A percentile compares a stretch with the other conserved stretches of the same genome.
phyloP scores from a whole-genome alignment of 345 rosid species.

The Noccaea caerulescens region DNA sequence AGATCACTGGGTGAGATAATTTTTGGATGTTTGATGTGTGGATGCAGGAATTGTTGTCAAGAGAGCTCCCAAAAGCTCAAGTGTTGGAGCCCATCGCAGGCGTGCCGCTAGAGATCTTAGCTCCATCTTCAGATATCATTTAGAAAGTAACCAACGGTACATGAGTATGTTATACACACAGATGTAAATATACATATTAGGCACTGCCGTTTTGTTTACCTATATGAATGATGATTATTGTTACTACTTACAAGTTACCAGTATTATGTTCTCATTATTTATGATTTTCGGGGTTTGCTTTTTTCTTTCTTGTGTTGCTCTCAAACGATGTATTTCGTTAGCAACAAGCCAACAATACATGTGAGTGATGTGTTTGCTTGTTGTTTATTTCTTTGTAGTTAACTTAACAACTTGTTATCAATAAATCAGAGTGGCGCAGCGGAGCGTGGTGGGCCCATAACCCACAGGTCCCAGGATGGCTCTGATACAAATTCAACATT shows the following conservation, averaged over 20 bases:
- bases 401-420: not conserved
- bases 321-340: no score
- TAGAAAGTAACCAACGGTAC: slow-evolving; percentile 2
- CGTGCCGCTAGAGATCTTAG: slow-evolving; percentile 59
- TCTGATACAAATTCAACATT: slow-evolving; percentile 28
- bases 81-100: slow-evolving; percentile 77
- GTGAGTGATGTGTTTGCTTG: no score
- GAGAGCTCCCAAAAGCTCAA: slow-evolving; percentile 67
- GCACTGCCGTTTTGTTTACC: not conserved
- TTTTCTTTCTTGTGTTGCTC: no score
- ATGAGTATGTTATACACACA: slow-evolving; percentile 22
- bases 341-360: no score
- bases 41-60: slow-evolving; percentile 66
- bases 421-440: slow-evolving; percentile 60
- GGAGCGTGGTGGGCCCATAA: slow-evolving; percentile 74
- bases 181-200: slow-evolving; percentile 18
- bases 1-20: slow-evolving; percentile 10
- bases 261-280: no score
- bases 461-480: slow-evolving; percentile 82
- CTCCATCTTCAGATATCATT: slow-evolving; percentile 33
- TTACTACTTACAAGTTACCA: no score
- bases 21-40: slow-evolving; percentile 4
- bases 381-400: no score
- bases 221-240: not conserved
- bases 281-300: no score